phyloP scores from a whole-genome alignment of 2,329 filamentous ascomycete species.

The Xylariaceae sp. region DNA sequence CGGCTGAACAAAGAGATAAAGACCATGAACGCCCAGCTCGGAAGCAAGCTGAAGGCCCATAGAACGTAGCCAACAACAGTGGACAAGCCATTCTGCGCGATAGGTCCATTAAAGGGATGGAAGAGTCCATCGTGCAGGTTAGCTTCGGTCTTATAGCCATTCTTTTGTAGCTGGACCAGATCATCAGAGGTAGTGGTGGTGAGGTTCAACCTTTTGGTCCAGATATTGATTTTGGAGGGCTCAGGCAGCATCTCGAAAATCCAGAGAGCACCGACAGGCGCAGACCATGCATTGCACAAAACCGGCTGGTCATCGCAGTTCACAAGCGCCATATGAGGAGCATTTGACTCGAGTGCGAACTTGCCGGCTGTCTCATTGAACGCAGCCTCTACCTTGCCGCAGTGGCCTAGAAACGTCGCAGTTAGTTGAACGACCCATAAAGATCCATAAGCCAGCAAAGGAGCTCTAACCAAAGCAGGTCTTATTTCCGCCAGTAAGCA shows the following conservation, averaged over 20 bases:
- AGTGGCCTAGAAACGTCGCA: slow-evolving; percentile 57
- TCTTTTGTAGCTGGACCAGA: slow-evolving; percentile 66
- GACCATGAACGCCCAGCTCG: slow-evolving; percentile 82
- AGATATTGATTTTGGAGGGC: slow-evolving; percentile 68
- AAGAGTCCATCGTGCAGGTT: slow-evolving; percentile 66
- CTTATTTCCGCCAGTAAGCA: slow-evolving; percentile 77
- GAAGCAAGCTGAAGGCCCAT: slow-evolving; percentile 70
- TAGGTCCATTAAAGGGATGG: slow-evolving; percentile 76
- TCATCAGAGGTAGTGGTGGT: slow-evolving; percentile 71
- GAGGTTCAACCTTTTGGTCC: slow-evolving; percentile 71
- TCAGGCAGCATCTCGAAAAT: slow-evolving; percentile 71
- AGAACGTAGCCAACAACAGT: slow-evolving; percentile 72
- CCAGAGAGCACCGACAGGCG: slow-evolving; percentile 69
- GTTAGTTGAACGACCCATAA: slow-evolving; percentile 3
- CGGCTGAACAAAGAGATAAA: slow-evolving; percentile 75
- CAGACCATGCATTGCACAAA: slow-evolving; percentile 77
- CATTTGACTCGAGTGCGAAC: slow-evolving; percentile 64
- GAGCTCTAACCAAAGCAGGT: slow-evolving; percentile 70
- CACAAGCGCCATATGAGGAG: slow-evolving; percentile 72
- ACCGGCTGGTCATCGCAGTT: slow-evolving; percentile 78
- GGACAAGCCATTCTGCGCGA: slow-evolving; percentile 67
- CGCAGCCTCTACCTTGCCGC: slow-evolving; percentile 67
- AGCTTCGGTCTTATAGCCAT: slow-evolving; percentile 51
- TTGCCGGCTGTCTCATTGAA: slow-evolving; percentile 70
- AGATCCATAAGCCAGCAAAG: background rate